Percentiles rank a stretch among this genome's conserved stretches.
These are phyloP conservation scores for Neurospora discreta DNA, from an alignment of 495 filamentous ascomycete genomes.

Conservation along the genomic window DNA sequence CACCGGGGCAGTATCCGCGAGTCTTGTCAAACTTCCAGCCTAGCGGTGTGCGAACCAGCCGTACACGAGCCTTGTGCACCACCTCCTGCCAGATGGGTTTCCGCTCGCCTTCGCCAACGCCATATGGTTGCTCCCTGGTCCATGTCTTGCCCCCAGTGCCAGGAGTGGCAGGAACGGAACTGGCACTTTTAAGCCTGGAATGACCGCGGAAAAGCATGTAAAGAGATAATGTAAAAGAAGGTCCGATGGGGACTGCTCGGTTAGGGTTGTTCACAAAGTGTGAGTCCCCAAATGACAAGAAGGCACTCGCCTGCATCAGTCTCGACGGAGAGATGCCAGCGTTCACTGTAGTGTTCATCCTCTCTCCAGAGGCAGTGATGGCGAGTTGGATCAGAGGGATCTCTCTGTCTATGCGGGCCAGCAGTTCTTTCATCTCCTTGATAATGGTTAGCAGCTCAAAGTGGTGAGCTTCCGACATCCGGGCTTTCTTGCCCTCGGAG, in stretches of 20 bases:
- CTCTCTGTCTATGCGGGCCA: slow-evolving; percentile 77
- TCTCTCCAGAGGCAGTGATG: slow-evolving; percentile 90
- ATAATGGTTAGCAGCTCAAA: slow-evolving; percentile 61
- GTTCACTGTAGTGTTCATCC: slow-evolving; percentile 64
- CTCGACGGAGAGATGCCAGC: slow-evolving; percentile 82
- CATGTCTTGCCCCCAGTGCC: not conserved
- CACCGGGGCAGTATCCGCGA: slow-evolving; percentile 11
- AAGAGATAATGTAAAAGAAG: slow-evolving; percentile 76
- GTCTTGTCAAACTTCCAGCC: slow-evolving; percentile 18
- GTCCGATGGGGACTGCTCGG: slow-evolving; percentile 70
- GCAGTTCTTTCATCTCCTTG: slow-evolving; percentile 61
- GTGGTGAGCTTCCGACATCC: slow-evolving; percentile 24
- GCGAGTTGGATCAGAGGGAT: slow-evolving; percentile 91
- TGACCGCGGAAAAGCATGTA: slow-evolving; percentile 96
- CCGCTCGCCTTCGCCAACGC: slow-evolving; percentile 38
- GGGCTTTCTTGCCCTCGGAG: slow-evolving; percentile 31
- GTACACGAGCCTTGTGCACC: slow-evolving; percentile 84
- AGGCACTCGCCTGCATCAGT: slow-evolving; percentile 84
- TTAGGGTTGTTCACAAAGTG: slow-evolving; percentile 59
- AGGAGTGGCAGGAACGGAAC: not conserved
- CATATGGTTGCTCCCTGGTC: slow-evolving; percentile 25
- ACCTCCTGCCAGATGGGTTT: slow-evolving; percentile 95
- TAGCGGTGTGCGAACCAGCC: slow-evolving; percentile 49
- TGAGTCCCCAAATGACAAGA: slow-evolving; percentile 79
- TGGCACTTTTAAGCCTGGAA: slow-evolving; percentile 23